Conservation (phyloP, 768 basidiomycete species). For the Cystofilobasidium bisporidii region DNA sequence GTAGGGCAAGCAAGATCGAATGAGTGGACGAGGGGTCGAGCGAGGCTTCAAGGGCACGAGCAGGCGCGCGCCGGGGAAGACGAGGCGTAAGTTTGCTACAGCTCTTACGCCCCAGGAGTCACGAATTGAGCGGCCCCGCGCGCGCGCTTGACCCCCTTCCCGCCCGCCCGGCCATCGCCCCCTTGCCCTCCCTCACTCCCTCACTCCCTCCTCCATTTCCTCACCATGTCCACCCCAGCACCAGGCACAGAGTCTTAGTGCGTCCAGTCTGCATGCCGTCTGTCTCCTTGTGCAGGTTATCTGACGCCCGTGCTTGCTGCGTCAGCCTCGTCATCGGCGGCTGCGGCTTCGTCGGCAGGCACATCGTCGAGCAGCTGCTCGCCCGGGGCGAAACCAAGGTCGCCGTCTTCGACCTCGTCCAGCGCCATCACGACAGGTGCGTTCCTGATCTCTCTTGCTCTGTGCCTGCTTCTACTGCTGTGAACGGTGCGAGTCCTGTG, state of each 20-base stretch:
- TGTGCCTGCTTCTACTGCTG: too few relatives aligned
- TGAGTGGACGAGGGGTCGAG: too few relatives aligned
- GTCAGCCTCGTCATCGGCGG: constrained; percentile 87
- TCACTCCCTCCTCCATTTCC: neutral
- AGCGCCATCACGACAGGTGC: constrained; percentile 58
- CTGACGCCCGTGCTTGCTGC: neutral
- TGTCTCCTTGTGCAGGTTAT: neutral
- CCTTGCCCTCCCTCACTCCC: neutral
- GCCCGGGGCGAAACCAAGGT: constrained; percentile 65
- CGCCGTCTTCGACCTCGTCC: constrained; percentile 82
- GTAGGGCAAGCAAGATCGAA: too few relatives aligned
- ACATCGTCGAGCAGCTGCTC: constrained; percentile 76
- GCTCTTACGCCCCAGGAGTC: too few relatives aligned
- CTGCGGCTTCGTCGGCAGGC: constrained; percentile 75
- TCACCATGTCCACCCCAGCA: constrained; percentile 8
- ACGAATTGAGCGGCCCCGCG: too few relatives aligned
- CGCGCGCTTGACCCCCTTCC: too few relatives aligned
- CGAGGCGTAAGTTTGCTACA: too few relatives aligned
- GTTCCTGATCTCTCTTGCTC: constrained; percentile 26
- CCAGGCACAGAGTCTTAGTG: constrained; percentile 29
- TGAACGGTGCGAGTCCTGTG: too few relatives aligned
- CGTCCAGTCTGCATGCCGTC: neutral
- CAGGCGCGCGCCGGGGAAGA: too few relatives aligned
- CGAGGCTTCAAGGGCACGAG: too few relatives aligned
- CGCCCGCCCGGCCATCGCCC: neutral